Conservation (phyloP, 2,329 filamentous ascomycete genomes). For the Aspergillus sclerotialis region DNA sequence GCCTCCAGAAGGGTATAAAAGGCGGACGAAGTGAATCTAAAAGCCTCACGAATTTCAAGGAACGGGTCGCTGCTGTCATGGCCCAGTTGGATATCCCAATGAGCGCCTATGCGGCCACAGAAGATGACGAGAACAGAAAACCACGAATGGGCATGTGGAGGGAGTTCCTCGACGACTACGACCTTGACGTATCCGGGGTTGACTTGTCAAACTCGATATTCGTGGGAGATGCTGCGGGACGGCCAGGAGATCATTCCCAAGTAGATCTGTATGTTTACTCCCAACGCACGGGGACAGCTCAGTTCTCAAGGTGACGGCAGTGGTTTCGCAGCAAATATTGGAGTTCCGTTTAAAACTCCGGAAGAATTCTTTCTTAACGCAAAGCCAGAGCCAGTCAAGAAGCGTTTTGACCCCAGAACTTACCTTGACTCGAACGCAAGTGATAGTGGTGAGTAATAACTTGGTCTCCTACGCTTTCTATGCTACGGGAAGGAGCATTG, state of each 20-base stretch:
- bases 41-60: constrained; percentile 72
- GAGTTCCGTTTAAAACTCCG: constrained; percentile 73
- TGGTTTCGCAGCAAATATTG: constrained; percentile 79
- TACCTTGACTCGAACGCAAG: constrained; percentile 39
- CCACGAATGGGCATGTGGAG: constrained; percentile 86
- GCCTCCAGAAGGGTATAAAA: constrained; percentile 66
- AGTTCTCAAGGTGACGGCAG: constrained; percentile 31
- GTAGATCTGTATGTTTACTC: constrained; percentile 46
- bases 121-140: constrained; percentile 75
- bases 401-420: constrained; percentile 63
- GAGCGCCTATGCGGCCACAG: constrained; percentile 79
- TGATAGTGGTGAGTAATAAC: no score
- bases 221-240: constrained; percentile 73
- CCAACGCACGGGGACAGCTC: not conserved
- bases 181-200: constrained; percentile 51
- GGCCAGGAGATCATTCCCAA: constrained; percentile 52
- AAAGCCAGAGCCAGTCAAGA: constrained; percentile 55
- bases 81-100: constrained; percentile 62
- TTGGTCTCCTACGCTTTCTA: constrained; percentile 21
- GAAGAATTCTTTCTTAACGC: constrained; percentile 84
- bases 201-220: constrained; percentile 70
- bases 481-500: no score
- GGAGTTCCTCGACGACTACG: constrained; percentile 56
- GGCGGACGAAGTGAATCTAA: constrained; percentile 59
- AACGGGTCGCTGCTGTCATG: constrained; percentile 66